Conservation (phyloP, 257 asterid species). For the Nicotiana attenuata region DNA sequence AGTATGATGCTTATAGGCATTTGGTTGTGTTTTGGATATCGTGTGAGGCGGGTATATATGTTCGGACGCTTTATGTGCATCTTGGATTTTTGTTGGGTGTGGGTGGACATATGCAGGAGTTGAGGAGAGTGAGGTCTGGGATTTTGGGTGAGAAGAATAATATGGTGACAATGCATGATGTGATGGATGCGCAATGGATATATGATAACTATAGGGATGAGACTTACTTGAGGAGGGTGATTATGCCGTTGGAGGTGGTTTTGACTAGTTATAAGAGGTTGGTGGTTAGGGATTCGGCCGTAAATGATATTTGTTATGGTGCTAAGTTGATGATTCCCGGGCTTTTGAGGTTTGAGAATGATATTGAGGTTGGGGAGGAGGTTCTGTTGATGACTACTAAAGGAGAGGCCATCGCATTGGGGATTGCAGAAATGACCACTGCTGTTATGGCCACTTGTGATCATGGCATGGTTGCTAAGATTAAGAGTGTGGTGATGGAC, state of each 20-base stretch:
- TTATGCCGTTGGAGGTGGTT: conserved; percentile 86
- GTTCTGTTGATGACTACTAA: conserved; percentile 85
- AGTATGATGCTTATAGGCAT: conserved; percentile 68
- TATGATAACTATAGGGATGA: conserved; percentile 81
- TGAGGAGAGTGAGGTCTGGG: conserved; percentile 82
- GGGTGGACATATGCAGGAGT: conserved; percentile 91
- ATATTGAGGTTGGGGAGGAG: conserved; percentile 79
- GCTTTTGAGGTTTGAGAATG: conserved; percentile 85
- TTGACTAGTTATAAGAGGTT: conserved; percentile 87
- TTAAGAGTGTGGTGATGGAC: conserved; percentile 98
- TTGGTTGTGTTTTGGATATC: conserved; percentile 93
- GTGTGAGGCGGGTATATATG: conserved; percentile 94
- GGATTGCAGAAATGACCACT: conserved; percentile 94
- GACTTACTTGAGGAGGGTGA: conserved; percentile 74
- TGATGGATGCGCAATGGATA: conserved; percentile 93
- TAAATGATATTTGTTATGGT: conserved; percentile 87
- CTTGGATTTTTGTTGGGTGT: conserved; percentile 88
- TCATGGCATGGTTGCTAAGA: conserved; percentile 93
- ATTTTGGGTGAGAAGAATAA: conserved; percentile 91
- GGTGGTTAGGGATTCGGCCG: conserved; percentile 89
- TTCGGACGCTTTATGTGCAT: conserved; percentile 89
- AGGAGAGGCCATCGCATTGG: conserved; percentile 88
- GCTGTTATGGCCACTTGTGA: conserved; percentile 95
- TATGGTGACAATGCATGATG: conserved; percentile 94
- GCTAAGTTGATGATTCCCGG: conserved; percentile 96